Base-by-base conservation (phyloP, 1,284 basidiomycete genomes). In the Amylostereum chailletii region DNA sequence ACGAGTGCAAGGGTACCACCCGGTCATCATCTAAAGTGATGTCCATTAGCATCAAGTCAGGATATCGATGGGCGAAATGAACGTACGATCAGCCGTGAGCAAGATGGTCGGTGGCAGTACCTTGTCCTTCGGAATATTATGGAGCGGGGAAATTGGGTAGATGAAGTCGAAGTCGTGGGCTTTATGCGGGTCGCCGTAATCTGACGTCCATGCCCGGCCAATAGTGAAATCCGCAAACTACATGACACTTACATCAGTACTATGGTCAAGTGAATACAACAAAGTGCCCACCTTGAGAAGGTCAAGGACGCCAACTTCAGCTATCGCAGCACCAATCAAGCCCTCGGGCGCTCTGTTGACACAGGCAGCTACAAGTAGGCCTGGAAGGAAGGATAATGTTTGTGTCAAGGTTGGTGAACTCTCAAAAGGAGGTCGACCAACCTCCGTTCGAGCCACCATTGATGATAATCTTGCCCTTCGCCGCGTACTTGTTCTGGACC, bases 81-180 rank as follows among this genome's bases (percentile, higher is more conserved):
- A 72, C 83, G 53, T 61, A 88, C 83, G 87, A 62, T 90, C 89
- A 19, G 84, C 87, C 5, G 88, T 90, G 57, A 86, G 66, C 27
- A 91, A 68, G 53, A 91, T 64, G 27, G 74, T 71, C 0, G 89
- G 80, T 1, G 89, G 89, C 36, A 88, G 69, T 1, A 71, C 64
- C 58, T 71, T 81, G 58, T 81, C 70, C 34, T 67, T 70, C 37
- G 81, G 75, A 11, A 90, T 71, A 55, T 86, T 90, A 64, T 91
- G 88, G 41, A 90, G 57, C 0, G 89, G 88, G 9, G 88, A 90
- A 53, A 86, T 76, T 0, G 81, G 81, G 59, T 80, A 73, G 57
- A 91, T 86, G 66, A 88, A 90, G 66, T 91, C 89, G 57, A 91
- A 91, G 57, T 87, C 86, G 11, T 82, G 69, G 2, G 86, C 70